Percentiles rank a stretch among this genome's conserved stretches.
Evolutionary conservation across 495 filamentous ascomycete genomes (phyloP).

Genomic region (Alectoria sarmentosa): DNA sequence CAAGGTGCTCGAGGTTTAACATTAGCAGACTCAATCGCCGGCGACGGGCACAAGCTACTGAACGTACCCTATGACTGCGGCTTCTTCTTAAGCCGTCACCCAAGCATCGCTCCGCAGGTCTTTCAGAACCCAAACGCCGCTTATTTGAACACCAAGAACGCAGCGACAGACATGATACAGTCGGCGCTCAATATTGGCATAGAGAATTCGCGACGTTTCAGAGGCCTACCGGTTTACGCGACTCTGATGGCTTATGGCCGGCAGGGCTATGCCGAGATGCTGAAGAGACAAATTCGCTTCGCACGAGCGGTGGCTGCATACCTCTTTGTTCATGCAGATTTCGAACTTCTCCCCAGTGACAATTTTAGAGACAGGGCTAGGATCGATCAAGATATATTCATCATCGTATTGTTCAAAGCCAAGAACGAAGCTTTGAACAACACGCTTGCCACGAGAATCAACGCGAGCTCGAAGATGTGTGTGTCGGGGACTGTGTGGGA

Average conservation of each 20-base stretch:
- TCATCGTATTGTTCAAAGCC: conserved; percentile 76
- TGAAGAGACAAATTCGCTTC: conserved; percentile 62
- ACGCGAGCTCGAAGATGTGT: conserved; percentile 66
- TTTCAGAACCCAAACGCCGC: conserved; percentile 83
- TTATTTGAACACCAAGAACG: conserved; percentile 53
- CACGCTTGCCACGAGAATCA: conserved; percentile 60
- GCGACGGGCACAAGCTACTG: conserved; percentile 86
- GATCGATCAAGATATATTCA: conserved; percentile 47
- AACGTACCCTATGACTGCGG: conserved; percentile 96
- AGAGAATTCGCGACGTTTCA: conserved; percentile 87
- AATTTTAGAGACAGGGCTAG: conserved; percentile 34
- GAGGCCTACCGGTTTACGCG: conserved; percentile 82
- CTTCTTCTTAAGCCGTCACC: conserved; percentile 71
- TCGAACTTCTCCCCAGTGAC: conserved; percentile 55
- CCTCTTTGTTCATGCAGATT: conserved; percentile 50
- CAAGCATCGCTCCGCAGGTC: conserved; percentile 48
- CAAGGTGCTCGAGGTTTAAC: conserved; percentile 60
- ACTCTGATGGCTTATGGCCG: conserved; percentile 69
- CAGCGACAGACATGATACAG: conserved; percentile 44
- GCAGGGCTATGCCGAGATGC: conserved; percentile 61
- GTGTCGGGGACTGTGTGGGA: conserved; percentile 78
- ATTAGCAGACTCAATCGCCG: conserved; percentile 76
- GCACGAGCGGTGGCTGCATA: conserved; percentile 59
- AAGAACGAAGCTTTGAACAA: conserved; percentile 59
- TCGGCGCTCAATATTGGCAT: conserved; percentile 84